phyloP scores from a whole-genome alignment of 2,329 filamentous ascomycete species.

The Leptographium flavum region DNA sequence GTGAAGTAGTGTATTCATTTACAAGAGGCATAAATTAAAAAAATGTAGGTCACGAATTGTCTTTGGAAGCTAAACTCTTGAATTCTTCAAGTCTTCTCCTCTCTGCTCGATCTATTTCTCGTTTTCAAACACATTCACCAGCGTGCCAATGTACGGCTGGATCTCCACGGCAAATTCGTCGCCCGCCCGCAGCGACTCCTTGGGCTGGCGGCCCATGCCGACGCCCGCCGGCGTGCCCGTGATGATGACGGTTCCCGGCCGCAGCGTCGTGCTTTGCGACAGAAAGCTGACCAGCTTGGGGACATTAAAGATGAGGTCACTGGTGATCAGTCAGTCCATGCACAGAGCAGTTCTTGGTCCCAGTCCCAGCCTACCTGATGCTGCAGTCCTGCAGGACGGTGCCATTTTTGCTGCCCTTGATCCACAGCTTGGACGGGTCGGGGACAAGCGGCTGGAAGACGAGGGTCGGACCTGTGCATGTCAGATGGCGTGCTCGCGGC shows the following conservation, averaged over 20 bases:
- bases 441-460: slow-evolving; percentile 28
- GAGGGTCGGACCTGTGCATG: slow-evolving; percentile 26
- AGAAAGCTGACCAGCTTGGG: slow-evolving; percentile 27
- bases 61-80: too few relatives aligned
- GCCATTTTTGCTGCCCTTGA: slow-evolving; percentile 31
- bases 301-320: slow-evolving; percentile 40
- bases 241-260: slow-evolving; percentile 24
- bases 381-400: slow-evolving; percentile 7
- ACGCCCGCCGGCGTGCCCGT: slow-evolving; percentile 29
- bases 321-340: too few relatives aligned
- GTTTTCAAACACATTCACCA: neutral
- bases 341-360: too few relatives aligned
- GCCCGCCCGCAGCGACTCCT: slow-evolving; percentile 22
- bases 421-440: slow-evolving; percentile 24
- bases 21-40: too few relatives aligned
- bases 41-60: too few relatives aligned
- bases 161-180: slow-evolving; percentile 30
- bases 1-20: neutral
- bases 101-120: neutral
- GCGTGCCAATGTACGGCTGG: slow-evolving; percentile 22
- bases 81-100: too few relatives aligned
- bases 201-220: slow-evolving; percentile 22
- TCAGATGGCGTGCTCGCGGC: neutral
- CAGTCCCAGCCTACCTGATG: slow-evolving; percentile 4
- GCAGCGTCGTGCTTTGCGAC: slow-evolving; percentile 28